Evolutionary conservation across 306 rosid species (phyloP), one percentile per base, ranked within the genome.

Genomic region (Leucaena leucocephala): DNA sequence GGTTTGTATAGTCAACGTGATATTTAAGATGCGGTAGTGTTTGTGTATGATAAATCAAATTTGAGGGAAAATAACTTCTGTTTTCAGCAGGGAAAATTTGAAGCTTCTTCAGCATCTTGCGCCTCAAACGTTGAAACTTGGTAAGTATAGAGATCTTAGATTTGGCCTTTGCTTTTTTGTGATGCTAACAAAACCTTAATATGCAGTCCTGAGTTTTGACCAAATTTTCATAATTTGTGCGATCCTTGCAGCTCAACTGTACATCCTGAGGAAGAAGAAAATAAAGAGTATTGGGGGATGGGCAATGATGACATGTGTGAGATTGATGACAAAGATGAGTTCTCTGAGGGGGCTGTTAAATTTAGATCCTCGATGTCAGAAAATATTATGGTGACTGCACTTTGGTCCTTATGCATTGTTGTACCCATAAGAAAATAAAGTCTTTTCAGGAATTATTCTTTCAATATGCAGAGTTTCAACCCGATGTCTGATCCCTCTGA

Each of bases 401-500:
- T 75, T 14, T 19, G 46, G 61, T 66, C 55, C 79, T 50, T 45
- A 1, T 69, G 77, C 52, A 68, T 78, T 19, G 57, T 44, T 61
- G 39, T 39, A 81, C 74, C 65, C 42, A 67, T 50, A 72, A 66
- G 68, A 72, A 50, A 49, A 34, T 72, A 64, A 57, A 45, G 72
- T 42, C 44, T 78, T 68, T 54, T 45, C 22, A 73, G 52, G 81
- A 78, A 68, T 65, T 70, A 15, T 68, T 81, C 72, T 33, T 57
- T 78, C 34, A 71, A 40, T 58, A 46, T 65, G 79, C 82, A 96
- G 99, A 96, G 99, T 81, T 93, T 89, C 83, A 96, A 96, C 84
- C 99, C 97, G 4, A 84, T 96, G 80, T 88, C 94, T 44, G 97
- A 96, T 84, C 98, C 99, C 74, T 85, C 89, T 57, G 98, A 90